Conservation (phyloP, 495 filamentous ascomycete species). For the Lasiosphaeria hispida region DNA sequence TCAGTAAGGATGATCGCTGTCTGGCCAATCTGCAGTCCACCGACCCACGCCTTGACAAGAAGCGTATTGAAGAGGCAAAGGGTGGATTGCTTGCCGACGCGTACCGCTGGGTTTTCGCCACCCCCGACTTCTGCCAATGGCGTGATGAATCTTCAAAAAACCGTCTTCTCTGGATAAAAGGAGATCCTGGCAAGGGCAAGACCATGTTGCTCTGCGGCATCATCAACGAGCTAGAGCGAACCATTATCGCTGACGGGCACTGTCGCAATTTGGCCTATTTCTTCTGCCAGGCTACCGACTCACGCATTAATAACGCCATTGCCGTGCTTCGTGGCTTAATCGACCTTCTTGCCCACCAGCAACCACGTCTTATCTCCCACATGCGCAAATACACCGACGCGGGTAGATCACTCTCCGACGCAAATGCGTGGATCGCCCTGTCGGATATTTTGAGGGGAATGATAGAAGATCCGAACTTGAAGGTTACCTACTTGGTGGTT, state of each 20-base stretch:
- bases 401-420: constrained; percentile 30
- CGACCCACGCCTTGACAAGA: constrained; percentile 4
- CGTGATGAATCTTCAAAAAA: background rate
- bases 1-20: background rate
- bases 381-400: constrained; percentile 32
- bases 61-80: background rate
- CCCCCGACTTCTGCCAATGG: background rate
- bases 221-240: constrained; percentile 20
- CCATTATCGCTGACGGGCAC: constrained; percentile 49
- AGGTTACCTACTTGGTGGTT: constrained; percentile 1
- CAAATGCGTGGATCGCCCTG: constrained; percentile 31
- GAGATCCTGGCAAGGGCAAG: too few relatives aligned
- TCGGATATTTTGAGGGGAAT: constrained; percentile 31
- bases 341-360: constrained; percentile 35
- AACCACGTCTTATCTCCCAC: too few relatives aligned
- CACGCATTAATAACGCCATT: constrained; percentile 38
- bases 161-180: too few relatives aligned
- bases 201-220: constrained; percentile 7
- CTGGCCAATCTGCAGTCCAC: background rate
- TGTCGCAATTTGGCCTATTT: too few relatives aligned
- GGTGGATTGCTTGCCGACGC: background rate
- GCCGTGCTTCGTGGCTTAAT: constrained; percentile 43
- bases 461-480: constrained; percentile 13
- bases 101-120: background rate
- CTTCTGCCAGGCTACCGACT: too few relatives aligned